phyloP scores from a whole-genome alignment of 2,329 filamentous ascomycete genomes.

The Aspergillus persii region DNA sequence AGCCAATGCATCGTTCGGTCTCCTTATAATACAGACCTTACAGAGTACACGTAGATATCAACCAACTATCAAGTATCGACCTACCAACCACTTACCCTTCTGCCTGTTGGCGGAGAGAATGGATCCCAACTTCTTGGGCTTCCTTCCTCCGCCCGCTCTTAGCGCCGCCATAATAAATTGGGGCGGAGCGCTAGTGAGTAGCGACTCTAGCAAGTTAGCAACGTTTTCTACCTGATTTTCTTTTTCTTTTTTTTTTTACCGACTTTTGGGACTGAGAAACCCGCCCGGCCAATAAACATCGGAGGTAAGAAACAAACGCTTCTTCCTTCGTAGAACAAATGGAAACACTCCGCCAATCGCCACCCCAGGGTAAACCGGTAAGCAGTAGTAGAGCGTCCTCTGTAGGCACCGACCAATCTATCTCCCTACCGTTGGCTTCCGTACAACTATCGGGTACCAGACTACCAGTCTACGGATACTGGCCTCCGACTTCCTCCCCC shows the following conservation, averaged over 20 bases:
- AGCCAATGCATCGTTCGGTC: background rate
- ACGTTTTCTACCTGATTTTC: background rate
- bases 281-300: background rate
- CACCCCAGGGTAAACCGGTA: background rate
- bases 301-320: background rate
- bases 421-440: background rate
- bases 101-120: background rate
- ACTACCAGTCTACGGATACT: background rate
- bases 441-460: background rate
- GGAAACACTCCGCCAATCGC: background rate
- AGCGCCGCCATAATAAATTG: constrained; percentile 9
- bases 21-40: background rate
- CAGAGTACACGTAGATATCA: background rate
- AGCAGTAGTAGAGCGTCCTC: too few relatives aligned
- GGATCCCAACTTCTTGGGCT: constrained; percentile 10
- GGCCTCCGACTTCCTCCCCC: background rate
- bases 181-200: background rate
- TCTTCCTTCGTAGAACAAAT: background rate
- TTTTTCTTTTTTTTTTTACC: constrained; percentile 1
- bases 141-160: constrained; percentile 8
- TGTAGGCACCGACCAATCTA: background rate
- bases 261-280: constrained; percentile 5
- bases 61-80: background rate
- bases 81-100: too few relatives aligned
- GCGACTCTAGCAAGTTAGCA: too few relatives aligned